A percentile compares a stretch with the other conserved stretches of the same genome.
phyloP scores from a whole-genome alignment of 176 grass and related monocot genomes.

The Triticum monococcum region DNA sequence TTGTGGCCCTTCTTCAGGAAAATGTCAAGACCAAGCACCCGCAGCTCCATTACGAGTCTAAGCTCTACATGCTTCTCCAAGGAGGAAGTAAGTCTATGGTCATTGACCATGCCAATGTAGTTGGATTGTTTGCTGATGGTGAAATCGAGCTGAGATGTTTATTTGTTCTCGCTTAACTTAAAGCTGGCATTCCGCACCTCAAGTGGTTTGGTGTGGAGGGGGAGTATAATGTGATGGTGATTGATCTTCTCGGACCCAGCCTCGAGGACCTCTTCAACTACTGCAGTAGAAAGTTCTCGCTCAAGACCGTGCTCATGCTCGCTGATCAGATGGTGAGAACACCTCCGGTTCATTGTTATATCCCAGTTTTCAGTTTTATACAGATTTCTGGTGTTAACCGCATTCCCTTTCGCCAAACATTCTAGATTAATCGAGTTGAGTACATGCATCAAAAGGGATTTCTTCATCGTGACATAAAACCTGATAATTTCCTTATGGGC shows the following conservation, averaged over 20 bases:
- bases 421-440: slow-evolving; percentile 69
- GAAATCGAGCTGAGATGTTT: slow-evolving; percentile 6
- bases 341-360: background rate
- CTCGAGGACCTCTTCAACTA: slow-evolving; percentile 86
- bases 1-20: slow-evolving; percentile 33
- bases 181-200: slow-evolving; percentile 71
- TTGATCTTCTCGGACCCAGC: slow-evolving; percentile 80
- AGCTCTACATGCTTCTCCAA: slow-evolving; percentile 71
- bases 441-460: slow-evolving; percentile 82
- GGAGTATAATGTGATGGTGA: slow-evolving; percentile 86
- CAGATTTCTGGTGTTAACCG: background rate
- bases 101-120: background rate
- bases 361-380: background rate
- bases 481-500: slow-evolving; percentile 85
- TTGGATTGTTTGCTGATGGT: background rate
- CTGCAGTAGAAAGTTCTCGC: slow-evolving; percentile 70
- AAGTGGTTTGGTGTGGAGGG: slow-evolving; percentile 85
- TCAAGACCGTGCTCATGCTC: slow-evolving; percentile 83
- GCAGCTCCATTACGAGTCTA: slow-evolving; percentile 80
- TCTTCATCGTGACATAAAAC: slow-evolving; percentile 85
- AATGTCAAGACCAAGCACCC: slow-evolving; percentile 82
- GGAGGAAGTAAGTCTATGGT: slow-evolving; percentile 72
- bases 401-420: background rate
- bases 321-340: slow-evolving; percentile 74
- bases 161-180: background rate